Percentiles rank a stretch among this genome's conserved stretches.
These are phyloP conservation scores for Globisporangium camurandrum DNA, from an alignment of 352 stramenopile species.

Conservation along the genomic window DNA sequence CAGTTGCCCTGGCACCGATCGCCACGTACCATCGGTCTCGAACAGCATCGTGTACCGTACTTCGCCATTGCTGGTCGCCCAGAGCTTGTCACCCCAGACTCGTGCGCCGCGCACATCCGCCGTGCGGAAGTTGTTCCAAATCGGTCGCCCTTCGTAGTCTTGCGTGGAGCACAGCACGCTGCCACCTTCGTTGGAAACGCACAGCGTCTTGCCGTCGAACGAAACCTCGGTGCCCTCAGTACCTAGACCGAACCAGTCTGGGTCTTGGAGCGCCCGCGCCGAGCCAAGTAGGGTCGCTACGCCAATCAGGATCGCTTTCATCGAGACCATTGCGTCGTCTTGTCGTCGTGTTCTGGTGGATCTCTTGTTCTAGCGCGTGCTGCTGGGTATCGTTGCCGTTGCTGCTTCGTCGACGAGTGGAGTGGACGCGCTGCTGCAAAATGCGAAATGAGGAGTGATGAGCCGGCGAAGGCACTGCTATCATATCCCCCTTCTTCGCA, in stretches of 20 bases:
- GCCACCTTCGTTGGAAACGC: constrained; percentile 3
- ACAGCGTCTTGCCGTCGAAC: constrained; percentile 13
- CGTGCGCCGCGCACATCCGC: too few species aligned
- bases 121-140: constrained; percentile 6
- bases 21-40: constrained; percentile 11
- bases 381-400: neutral
- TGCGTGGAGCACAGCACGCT: constrained; percentile 10
- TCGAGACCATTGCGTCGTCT: constrained; percentile 9
- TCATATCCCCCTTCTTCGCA: neutral
- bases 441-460: neutral
- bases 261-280: neutral
- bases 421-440: constrained; percentile 4
- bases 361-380: neutral
- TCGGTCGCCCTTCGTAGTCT: neutral
- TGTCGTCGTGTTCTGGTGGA: neutral
- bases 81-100: constrained; percentile 20
- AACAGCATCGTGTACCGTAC: constrained; percentile 7
- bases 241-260: constrained; percentile 6
- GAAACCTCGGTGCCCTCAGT: constrained; percentile 4
- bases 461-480: neutral
- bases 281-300: neutral
- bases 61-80: constrained; percentile 16
- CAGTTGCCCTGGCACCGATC: constrained; percentile 10
- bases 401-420: neutral
- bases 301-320: constrained; percentile 8